Evolutionary conservation across 2,329 filamentous ascomycete species (phyloP), one percentile per base, ranked within the genome.

Genomic region (Monilinia polystroma): DNA sequence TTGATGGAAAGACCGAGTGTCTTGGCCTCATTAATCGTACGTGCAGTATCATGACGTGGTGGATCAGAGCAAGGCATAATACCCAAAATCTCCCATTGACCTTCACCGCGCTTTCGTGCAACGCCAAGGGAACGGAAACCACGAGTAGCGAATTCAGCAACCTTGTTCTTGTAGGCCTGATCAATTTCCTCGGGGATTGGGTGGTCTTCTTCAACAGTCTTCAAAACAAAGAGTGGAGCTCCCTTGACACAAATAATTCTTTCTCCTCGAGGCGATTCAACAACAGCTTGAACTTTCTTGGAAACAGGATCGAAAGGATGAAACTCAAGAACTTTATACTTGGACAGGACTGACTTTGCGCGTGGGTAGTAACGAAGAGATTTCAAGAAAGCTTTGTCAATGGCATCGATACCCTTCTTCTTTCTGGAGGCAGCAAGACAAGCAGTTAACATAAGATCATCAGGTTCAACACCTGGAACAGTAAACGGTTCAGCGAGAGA

Each of bases 31-130:
- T 91, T 90, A 81, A 96, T 91, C 69, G 93, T 96, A 79, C 91
- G 91, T 75, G 89, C 91, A 73, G 93, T 96, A 77, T 96, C 92
- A 82, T 96, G 88, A 76, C 93, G 91, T 73, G 92, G 92, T 74
- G 93, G 93, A 79, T 96, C 92, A 75, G 89, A 92, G 85, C 92
- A 96, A 76, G 93, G 92, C 91, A 96, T 94, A 76, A 97, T 96
- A 75, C 92, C 92, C 73, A 97, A 88, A 74, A 97, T 93, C 79
- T 96, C 91, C 92, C 93, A 97, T 66, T 86, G 82, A 77, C 87
- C 86, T 79, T 90, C 86, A 77, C 86, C 90, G 78, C 90, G 89
- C 86, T 95, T 96, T 81, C 92, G 92, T 75, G 92, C 92, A 82
- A 96, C 90, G 85, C 92, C 92, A 60, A 97, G 90, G 68, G 93